Evolutionary conservation across 108 stramenopile genomes (phyloP).

Genomic region (Fragilaria radians): DNA sequence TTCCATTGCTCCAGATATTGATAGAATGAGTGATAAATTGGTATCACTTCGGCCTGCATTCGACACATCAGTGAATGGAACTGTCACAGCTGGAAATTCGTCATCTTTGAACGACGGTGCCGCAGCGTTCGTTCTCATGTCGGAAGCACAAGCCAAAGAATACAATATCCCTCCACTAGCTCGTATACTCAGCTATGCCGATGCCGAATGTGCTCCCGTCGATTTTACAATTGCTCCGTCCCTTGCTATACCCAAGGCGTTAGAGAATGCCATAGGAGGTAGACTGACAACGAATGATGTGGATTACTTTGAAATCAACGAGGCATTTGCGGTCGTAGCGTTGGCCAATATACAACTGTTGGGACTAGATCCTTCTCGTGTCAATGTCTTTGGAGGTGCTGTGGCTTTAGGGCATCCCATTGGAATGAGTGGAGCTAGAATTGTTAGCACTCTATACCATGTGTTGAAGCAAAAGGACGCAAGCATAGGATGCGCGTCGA

Average conservation of each 20-base stretch:
- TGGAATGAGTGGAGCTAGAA: conserved; percentile 90
- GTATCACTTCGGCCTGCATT: conserved; percentile 78
- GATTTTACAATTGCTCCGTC: conserved; percentile 94
- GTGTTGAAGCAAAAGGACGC: conserved; percentile 85
- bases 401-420: conserved; percentile 96
- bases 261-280: conserved; percentile 68
- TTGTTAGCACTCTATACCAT: conserved; percentile 81
- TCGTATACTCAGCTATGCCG: conserved; percentile 78
- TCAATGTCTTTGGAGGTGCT: conserved; percentile 95
- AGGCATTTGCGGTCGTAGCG: conserved; percentile 95
- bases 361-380: conserved; percentile 52
- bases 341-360: conserved; percentile 85
- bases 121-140: conserved; percentile 87
- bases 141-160: conserved; percentile 50
- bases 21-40: too few species aligned
- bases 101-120: conserved; percentile 96
- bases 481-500: conserved; percentile 88
- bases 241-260: conserved; percentile 82
- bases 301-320: conserved; percentile 97
- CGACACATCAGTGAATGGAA: conserved; percentile 76
- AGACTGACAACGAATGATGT: conserved; percentile 73
- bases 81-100: conserved; percentile 97
- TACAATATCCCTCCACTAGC: conserved; percentile 75
- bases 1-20: conserved; percentile 46
- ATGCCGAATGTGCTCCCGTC: conserved; percentile 81